A percentile compares a stretch with the other conserved stretches of the same genome.
These are phyloP conservation scores for Orbilia blumenaviensis DNA, from an alignment of 2,329 filamentous ascomycete species.

Conservation along the genomic window DNA sequence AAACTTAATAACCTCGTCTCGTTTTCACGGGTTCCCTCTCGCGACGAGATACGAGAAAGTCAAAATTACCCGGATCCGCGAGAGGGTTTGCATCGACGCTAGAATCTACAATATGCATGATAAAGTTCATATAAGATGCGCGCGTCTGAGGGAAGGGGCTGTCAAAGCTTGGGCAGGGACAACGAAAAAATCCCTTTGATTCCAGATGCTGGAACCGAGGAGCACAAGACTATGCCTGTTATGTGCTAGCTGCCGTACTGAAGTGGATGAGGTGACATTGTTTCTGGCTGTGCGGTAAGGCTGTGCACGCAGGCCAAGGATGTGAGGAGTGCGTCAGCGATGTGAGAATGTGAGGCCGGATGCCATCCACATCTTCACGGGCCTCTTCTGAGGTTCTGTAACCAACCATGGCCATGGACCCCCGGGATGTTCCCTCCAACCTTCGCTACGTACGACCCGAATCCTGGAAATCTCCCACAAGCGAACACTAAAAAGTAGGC, in stretches of 20 bases:
- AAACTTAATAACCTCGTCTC: no score
- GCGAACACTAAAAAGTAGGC: not conserved
- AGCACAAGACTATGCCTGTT: not conserved
- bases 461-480: constrained; percentile 2
- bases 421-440: constrained; percentile 6
- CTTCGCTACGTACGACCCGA: constrained; percentile 10
- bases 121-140: constrained; percentile 36
- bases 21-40: not conserved
- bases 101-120: constrained; percentile 23
- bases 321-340: constrained; percentile 33
- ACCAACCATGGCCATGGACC: not conserved
- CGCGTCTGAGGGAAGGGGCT: constrained; percentile 16
- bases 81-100: not conserved
- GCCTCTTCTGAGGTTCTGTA: constrained; percentile 3
- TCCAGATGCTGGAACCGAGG: not conserved
- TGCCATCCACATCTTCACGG: constrained; percentile 14
- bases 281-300: constrained; percentile 47
- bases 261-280: constrained; percentile 46
- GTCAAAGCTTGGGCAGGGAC: not conserved
- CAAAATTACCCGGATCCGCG: not conserved
- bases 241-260: constrained; percentile 33
- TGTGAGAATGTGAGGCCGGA: constrained; percentile 29
- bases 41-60: not conserved
- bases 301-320: constrained; percentile 44
- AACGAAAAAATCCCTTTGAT: constrained; percentile 14